These are phyloP conservation scores for Neodidymelliopsis sp. DNA, from an alignment of 2,329 filamentous ascomycete genomes.

Conservation along the genomic window DNA sequence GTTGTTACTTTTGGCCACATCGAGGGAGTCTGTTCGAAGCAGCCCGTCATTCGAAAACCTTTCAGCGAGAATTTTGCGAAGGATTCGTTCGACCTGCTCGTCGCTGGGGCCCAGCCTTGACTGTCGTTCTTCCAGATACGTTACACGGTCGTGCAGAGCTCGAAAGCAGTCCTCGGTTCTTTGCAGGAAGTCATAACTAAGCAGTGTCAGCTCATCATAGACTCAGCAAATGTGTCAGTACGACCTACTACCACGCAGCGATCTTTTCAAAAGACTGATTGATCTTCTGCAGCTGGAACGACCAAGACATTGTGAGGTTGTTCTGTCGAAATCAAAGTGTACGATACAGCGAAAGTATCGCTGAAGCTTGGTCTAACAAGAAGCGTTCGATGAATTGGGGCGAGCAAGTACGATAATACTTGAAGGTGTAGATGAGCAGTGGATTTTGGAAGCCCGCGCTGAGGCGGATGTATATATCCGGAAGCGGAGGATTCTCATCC, in stretches of 20 bases:
- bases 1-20: conserved; percentile 19
- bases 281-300: conserved; percentile 42
- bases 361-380: no score
- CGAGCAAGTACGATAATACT: no score
- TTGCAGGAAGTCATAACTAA: conserved; percentile 41
- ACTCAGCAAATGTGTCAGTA: background rate
- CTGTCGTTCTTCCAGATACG: conserved; percentile 40
- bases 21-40: conserved; percentile 14
- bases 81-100: conserved; percentile 45
- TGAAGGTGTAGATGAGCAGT: background rate
- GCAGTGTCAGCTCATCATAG: conserved; percentile 10
- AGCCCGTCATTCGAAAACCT: conserved; percentile 29
- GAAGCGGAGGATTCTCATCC: conserved; percentile 18
- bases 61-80: conserved; percentile 47
- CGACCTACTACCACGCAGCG: conserved; percentile 42
- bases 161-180: conserved; percentile 40
- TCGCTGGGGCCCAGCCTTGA: conserved; percentile 34
- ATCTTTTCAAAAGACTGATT: conserved; percentile 45
- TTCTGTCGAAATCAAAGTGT: background rate
- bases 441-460: background rate
- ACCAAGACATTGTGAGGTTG: conserved; percentile 38
- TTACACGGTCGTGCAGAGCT: conserved; percentile 37
- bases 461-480: conserved; percentile 28
- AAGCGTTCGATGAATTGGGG: no score
- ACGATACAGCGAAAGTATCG: no score